Conservation (phyloP, 768 basidiomycete species). For the Lactifluus rugatus region DNA sequence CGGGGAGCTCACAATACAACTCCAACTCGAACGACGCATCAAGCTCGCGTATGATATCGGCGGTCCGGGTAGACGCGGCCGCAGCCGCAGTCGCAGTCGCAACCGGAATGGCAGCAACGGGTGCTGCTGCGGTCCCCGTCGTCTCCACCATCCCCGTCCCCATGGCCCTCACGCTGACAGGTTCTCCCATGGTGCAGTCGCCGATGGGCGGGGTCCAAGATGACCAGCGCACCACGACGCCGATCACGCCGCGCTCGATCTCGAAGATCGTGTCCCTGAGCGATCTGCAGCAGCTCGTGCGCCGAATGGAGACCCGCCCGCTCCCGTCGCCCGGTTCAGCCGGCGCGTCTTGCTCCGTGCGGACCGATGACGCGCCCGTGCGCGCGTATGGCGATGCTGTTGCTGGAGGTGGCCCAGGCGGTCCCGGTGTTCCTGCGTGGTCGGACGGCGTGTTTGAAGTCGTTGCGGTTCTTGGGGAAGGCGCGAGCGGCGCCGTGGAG, state of each 20-base stretch:
- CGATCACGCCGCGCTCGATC: slow-evolving; percentile 14
- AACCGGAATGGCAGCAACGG: not conserved
- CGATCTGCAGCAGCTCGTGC: slow-evolving; percentile 13
- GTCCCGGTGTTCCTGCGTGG: too few relatives aligned
- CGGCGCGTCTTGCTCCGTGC: not conserved
- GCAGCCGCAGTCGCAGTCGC: not conserved
- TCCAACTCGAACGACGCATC: not conserved
- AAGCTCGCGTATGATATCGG: not conserved
- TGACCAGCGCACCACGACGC: slow-evolving; percentile 2
- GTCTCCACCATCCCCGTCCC: not conserved
- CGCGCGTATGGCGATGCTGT: not conserved
- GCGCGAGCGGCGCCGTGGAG: slow-evolving; percentile 85
- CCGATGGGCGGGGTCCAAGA: not conserved
- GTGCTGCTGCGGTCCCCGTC: not conserved
- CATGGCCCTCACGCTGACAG: not conserved
- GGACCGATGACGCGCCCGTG: not conserved
- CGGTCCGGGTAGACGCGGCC: not conserved
- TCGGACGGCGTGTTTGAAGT: slow-evolving; percentile 62
- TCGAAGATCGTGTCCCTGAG: slow-evolving; percentile 12
- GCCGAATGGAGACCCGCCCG: slow-evolving; percentile 2
- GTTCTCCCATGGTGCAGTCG: not conserved
- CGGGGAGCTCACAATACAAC: not conserved
- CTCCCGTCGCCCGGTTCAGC: not conserved
- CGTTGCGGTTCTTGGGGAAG: slow-evolving; percentile 68
- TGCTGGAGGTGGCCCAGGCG: too few relatives aligned